Evolutionary conservation across 345 rosid genomes (phyloP), one percentile per base, ranked within the genome.

Genomic region (Anacardium occidentale): DNA sequence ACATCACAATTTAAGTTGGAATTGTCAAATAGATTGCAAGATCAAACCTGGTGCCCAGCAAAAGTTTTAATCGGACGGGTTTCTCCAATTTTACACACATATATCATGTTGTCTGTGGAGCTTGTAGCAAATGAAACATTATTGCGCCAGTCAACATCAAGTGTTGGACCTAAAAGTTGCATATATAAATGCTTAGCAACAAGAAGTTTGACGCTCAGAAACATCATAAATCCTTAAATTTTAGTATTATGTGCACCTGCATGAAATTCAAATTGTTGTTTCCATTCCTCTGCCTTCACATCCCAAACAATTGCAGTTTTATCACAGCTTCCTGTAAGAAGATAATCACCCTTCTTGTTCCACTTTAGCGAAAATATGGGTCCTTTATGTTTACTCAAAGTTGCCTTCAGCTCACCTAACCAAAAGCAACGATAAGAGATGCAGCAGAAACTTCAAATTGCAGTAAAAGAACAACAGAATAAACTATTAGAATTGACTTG

Each of bases 81-180:
- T 76, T 92, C 98, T 73, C 96, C 97, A 79, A 96, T 89, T 89
- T 89, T 93, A 80, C 99, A 93, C 53, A 96, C 89, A 82, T 85
- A 96, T 76, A 96, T 93, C 95, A 93, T 90, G 76, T 81, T 79
- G 79, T 91, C 98, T 1, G 98, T 90, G 47, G 98, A 93, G 82
- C 99, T 96, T 55, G 99, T 93, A 70, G 98, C 99, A 76, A 96
- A 96, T 48, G 99, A 96, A 66, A 83, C 81, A 84, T 96, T 91
- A 81, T 87, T 93, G 67, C 98, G 94, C 99, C 98, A 96, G 78
- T 96, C 99, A 76, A 96, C 98, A 81, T 96, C 99, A 84, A 96
- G 98, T 34, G 93, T 91, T 56, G 98, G 98, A 67, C 99, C 99
- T 96, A 64, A 70, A 66, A 66, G 62, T 25, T 40, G 29, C 57